A percentile compares a stretch with the other conserved stretches of the same genome.
These are phyloP conservation scores for Cardamine resedifolia DNA, from an alignment of 345 rosid genomes.

Conservation along the genomic window DNA sequence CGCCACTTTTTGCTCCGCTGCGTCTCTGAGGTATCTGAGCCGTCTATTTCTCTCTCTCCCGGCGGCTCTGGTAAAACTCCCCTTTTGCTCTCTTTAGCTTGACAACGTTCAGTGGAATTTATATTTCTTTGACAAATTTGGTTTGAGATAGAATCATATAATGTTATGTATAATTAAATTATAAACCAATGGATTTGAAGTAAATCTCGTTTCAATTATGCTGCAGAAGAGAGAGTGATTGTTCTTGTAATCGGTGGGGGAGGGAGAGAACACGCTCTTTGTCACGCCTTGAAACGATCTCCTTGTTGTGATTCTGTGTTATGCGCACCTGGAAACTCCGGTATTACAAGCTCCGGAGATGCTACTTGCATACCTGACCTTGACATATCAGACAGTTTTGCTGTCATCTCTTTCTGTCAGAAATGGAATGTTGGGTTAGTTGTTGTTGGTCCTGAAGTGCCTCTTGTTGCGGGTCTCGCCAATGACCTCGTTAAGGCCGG, in stretches of 20 bases:
- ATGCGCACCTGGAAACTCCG: conserved; percentile 94
- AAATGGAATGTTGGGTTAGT: conserved; percentile 69
- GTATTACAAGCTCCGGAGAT: conserved; percentile 75
- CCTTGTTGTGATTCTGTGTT: conserved; percentile 69
- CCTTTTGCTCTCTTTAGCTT: neutral
- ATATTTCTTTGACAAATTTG: conserved; percentile 1
- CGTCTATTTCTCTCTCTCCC: conserved; percentile 23
- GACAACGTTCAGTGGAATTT: neutral
- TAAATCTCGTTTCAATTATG: neutral
- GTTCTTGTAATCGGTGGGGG: conserved; percentile 97
- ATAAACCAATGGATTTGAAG: neutral
- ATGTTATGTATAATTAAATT: neutral
- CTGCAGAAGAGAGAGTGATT: conserved; percentile 57
- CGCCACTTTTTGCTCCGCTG: conserved; percentile 31
- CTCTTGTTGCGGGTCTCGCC: conserved; percentile 85
- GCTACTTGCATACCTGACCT: conserved; percentile 82
- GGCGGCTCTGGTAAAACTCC: conserved; percentile 37
- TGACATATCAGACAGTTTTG: conserved; percentile 56
- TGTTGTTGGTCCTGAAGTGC: conserved; percentile 93
- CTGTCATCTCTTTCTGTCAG: conserved; percentile 70
- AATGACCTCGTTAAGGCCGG: conserved; percentile 68
- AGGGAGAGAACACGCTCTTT: conserved; percentile 94
- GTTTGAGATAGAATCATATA: neutral
- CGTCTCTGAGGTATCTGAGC: conserved; percentile 33
- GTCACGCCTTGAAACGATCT: conserved; percentile 77